A percentile compares a stretch with the other conserved stretches of the same genome.
Conservation (phyloP, 2,329 filamentous ascomycete species). For the Colletotrichum paranaense region DNA sequence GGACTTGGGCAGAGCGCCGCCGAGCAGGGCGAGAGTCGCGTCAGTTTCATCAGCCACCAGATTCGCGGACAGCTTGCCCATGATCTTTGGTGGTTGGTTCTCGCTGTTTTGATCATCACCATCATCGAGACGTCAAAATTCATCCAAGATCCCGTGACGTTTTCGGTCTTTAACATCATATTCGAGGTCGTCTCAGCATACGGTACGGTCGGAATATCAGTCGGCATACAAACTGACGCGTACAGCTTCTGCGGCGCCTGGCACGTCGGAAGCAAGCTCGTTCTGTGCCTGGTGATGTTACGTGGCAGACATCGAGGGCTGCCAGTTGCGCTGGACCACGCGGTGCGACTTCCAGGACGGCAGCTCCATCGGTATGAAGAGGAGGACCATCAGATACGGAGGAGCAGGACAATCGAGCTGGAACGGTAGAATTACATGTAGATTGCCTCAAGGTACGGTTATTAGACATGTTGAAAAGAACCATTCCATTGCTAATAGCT, state of each 20-base stretch:
- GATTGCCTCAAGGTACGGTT: background rate
- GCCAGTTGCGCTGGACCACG: constrained; percentile 66
- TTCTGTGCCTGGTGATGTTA: constrained; percentile 68
- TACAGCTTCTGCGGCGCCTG: constrained; percentile 67
- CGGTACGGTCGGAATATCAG: constrained; percentile 70
- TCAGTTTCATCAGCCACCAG: constrained; percentile 66
- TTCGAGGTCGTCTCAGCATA: constrained; percentile 70
- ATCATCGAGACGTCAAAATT: constrained; percentile 70
- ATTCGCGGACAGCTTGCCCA: constrained; percentile 73
- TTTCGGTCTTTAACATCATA: constrained; percentile 69
- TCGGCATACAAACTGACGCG: constrained; percentile 63
- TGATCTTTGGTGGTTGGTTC: constrained; percentile 74
- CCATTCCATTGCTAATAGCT: background rate
- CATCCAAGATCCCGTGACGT: constrained; percentile 60
- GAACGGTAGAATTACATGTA: background rate
- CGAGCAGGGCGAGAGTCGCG: constrained; percentile 46
- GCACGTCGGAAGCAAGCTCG: constrained; percentile 66
- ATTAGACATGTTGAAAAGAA: background rate
- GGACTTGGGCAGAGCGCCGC: constrained; percentile 36
- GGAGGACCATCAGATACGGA: constrained; percentile 35
- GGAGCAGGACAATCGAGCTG: background rate
- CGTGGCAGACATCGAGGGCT: constrained; percentile 66
- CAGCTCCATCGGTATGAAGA: constrained; percentile 44
- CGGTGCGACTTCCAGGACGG: constrained; percentile 55
- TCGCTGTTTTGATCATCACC: constrained; percentile 69